Conservation (phyloP, 495 filamentous ascomycete species). For the Opeltia flavorubescens region DNA sequence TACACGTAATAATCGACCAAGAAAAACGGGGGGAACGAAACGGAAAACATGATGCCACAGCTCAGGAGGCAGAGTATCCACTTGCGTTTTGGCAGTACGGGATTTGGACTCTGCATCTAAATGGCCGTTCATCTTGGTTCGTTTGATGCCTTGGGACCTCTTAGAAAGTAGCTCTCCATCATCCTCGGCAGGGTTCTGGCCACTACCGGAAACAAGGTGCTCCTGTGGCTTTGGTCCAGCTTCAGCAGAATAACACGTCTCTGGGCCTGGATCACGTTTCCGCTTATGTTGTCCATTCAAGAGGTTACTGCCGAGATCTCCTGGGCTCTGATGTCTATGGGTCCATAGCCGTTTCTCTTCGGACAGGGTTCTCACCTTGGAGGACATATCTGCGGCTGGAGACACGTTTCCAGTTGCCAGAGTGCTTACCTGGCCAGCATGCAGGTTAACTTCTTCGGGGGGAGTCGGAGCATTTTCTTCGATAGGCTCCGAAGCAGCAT, state of each 20-base stretch:
- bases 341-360: background rate
- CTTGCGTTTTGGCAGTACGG: background rate
- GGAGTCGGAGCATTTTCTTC: background rate
- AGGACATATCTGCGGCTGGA: background rate
- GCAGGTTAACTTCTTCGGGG: background rate
- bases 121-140: constrained; percentile 3
- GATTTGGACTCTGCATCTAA: background rate
- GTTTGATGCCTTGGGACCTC: constrained; percentile 8
- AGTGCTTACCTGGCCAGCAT: background rate
- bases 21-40: constrained; percentile 20
- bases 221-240: background rate
- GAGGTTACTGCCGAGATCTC: background rate
- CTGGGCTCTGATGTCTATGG: background rate
- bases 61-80: constrained; percentile 17
- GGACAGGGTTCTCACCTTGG: background rate
- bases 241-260: background rate
- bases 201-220: background rate
- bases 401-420: background rate
- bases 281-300: background rate
- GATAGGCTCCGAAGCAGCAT: constrained; percentile 6
- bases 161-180: background rate
- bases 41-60: constrained; percentile 24
- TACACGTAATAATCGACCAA: constrained; percentile 19
- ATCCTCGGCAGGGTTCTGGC: background rate
- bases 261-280: constrained; percentile 6